These are phyloP conservation scores for Jaltomata sinuosa DNA, from an alignment of 257 asterid species.

Conservation along the genomic window DNA sequence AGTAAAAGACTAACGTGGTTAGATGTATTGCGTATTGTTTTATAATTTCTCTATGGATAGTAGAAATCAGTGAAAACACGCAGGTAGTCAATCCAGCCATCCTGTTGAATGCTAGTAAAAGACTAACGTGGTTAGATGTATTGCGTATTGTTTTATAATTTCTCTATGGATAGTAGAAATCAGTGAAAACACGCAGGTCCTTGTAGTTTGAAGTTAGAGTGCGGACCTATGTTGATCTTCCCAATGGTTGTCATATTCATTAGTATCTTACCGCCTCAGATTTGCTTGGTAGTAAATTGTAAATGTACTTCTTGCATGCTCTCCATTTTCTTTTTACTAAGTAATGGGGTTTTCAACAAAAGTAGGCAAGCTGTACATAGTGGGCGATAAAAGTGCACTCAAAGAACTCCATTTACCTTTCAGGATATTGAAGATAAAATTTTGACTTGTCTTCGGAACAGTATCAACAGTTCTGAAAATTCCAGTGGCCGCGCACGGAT, in stretches of 20 bases:
- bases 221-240: background rate
- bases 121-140: no score
- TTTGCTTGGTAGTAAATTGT: background rate
- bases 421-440: background rate
- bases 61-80: background rate
- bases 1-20: background rate
- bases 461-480: background rate
- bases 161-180: background rate
- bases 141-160: background rate
- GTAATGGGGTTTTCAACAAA: background rate
- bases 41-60: background rate
- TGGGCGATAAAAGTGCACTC: background rate
- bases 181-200: background rate
- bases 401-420: background rate
- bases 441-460: background rate
- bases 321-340: background rate
- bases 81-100: background rate
- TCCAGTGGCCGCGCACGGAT: background rate
- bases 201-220: background rate
- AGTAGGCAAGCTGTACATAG: background rate
- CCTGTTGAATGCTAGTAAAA: background rate
- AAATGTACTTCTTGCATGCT: background rate
- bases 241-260: background rate
- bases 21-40: background rate
- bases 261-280: background rate